Conservation (phyloP, 331 rosid genomes). For the Telfairia occidentalis region DNA sequence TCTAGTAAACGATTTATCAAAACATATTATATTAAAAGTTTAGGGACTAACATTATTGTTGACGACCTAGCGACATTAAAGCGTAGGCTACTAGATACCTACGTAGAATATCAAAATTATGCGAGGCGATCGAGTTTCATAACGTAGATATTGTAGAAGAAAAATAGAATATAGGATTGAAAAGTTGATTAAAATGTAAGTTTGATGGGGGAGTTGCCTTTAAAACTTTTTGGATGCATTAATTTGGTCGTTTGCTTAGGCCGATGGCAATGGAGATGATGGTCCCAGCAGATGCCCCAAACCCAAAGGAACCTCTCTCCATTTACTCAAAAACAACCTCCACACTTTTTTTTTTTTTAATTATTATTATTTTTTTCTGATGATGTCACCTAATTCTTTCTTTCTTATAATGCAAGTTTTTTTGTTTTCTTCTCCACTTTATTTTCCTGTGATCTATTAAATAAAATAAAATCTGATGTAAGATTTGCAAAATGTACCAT, state of each 20-base stretch:
- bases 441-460: not conserved
- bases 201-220: not conserved
- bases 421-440: not conserved
- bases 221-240: not conserved
- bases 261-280: not conserved
- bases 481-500: not conserved
- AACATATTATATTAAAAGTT: not conserved
- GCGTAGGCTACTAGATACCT: too few relatives aligned
- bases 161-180: not conserved
- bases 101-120: too few relatives aligned
- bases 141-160: not conserved
- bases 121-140: too few relatives aligned
- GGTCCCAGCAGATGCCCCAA: not conserved
- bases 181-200: not conserved
- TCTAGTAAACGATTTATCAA: too few relatives aligned
- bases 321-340: constrained; percentile 5
- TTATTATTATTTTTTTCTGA: not conserved
- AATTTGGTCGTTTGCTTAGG: constrained; percentile 10
- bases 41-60: not conserved
- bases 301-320: not conserved
- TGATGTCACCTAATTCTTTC: not conserved
- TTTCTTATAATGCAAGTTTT: constrained; percentile 1
- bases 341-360: not conserved
- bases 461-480: not conserved
- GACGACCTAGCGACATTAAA: too few relatives aligned